Base-by-base conservation (phyloP, 2,329 filamentous ascomycete genomes). In the Colletotrichum falcatum region DNA sequence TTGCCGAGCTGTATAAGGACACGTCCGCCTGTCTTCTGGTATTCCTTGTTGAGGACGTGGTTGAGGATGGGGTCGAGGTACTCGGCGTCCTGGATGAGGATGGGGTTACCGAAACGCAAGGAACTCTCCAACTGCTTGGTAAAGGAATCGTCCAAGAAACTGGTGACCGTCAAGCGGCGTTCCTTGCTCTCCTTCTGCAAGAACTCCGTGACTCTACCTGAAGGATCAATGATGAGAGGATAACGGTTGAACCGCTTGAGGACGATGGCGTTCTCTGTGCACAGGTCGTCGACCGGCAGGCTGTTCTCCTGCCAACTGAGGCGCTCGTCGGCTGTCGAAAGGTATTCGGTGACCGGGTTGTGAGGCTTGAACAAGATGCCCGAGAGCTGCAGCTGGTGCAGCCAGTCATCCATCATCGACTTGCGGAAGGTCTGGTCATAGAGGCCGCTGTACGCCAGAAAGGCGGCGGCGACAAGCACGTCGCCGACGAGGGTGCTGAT, bases 391-490 rank as follows among this genome's bases (percentile, higher is more conserved):
- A 99, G 89, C 81, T 99, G 96, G 76, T 97, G 91, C 72, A 96
- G 87, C 96, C 96, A 99, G 80, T 99, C 96, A 75, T 99, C 96
- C 82, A 96, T 90, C 94, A 99, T 98, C 11, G 92, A 91, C 83
- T 98, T 98, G 78, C 96, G 91, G 89, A 98, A 98, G 71, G 96
- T 96, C 79, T 99, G 97, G 79, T 99, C 96, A 79, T 97, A 99
- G 61, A 98, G 91, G 82, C 96, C 96, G 78, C 93, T 94, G 81
- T 99, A 99, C 18, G 97, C 96, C 73, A 99, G 87, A 87, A 98
- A 98, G 11, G 95, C 97, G 6, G 97, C 94, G n/a, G 96, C 96
- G 61, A 98, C 92, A 71, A 99, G 88, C 60, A 98, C 95, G 78
- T 99, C 96, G 72, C 96, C 96, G 46, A 99, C 94, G 62, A 99